Conservation (phyloP, 257 asterid species). For the Jacaranda mimosifolia region DNA sequence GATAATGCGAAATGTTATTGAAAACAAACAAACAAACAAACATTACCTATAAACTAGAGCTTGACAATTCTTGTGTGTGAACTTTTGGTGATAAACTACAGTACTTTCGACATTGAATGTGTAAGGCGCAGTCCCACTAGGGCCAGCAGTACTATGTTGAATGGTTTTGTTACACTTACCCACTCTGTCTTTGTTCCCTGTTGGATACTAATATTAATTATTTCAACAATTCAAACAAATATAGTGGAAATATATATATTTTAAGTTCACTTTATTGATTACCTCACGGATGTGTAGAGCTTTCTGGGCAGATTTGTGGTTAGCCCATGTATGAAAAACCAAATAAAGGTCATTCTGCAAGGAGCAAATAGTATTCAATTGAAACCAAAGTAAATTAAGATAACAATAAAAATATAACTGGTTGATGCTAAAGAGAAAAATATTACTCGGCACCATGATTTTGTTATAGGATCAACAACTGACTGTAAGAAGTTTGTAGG, state of each 20-base stretch:
- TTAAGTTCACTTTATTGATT: background rate
- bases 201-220: background rate
- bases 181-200: slow-evolving; percentile 38
- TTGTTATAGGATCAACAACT: background rate
- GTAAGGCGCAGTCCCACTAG: background rate
- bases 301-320: slow-evolving; percentile 24
- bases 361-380: too few species aligned
- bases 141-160: too few species aligned
- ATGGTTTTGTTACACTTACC: slow-evolving; percentile 25
- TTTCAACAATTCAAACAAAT: background rate
- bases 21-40: background rate
- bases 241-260: too few species aligned
- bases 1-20: background rate
- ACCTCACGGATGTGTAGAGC: slow-evolving; percentile 39
- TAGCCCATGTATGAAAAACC: slow-evolving; percentile 21
- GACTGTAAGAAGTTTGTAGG: background rate
- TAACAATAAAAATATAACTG: too few species aligned
- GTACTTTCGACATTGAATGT: background rate
- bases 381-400: too few species aligned
- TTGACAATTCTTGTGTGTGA: slow-evolving; percentile 13
- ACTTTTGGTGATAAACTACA: slow-evolving; percentile 18
- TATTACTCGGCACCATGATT: slow-evolving; percentile 38
- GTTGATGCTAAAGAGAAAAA: too few species aligned
- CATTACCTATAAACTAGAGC: slow-evolving; percentile 32
- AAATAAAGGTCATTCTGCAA: background rate